Conservation (phyloP, 768 basidiomycete genomes). For the Naganishia vaughanmartiniae region DNA sequence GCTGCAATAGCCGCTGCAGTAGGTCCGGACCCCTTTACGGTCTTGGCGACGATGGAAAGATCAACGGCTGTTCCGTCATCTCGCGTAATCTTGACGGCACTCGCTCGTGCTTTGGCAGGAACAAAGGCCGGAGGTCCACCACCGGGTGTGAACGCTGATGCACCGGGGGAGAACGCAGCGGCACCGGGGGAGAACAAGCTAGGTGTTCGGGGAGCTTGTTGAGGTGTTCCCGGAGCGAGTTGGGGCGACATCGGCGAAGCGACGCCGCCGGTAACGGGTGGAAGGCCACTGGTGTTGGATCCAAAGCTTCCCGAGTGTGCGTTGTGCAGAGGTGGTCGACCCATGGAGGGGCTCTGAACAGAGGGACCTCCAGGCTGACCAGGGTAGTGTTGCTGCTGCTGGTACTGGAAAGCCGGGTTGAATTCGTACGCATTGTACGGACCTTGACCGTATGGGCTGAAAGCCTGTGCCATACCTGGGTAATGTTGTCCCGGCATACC, state of each 20-base stretch:
- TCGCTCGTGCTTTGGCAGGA: slow-evolving; percentile 50
- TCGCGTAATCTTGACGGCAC: slow-evolving; percentile 50
- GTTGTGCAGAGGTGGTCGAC: slow-evolving; percentile 8
- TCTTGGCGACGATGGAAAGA: slow-evolving; percentile 55
- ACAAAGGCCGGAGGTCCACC: slow-evolving; percentile 41
- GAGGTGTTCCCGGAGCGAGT: slow-evolving; percentile 12
- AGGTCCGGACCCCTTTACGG: slow-evolving; percentile 53
- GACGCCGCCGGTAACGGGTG: slow-evolving; percentile 12
- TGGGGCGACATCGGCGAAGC: slow-evolving; percentile 12
- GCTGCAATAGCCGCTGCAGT: slow-evolving; percentile 44
- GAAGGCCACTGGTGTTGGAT: background rate
- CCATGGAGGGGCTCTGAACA: slow-evolving; percentile 14
- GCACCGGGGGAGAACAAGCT: slow-evolving; percentile 19
- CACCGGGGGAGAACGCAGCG: slow-evolving; percentile 30
- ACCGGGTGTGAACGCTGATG: slow-evolving; percentile 25
- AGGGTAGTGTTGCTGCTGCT: background rate
- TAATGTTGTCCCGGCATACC: background rate
- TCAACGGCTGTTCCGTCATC: slow-evolving; percentile 57
- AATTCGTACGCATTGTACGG: background rate
- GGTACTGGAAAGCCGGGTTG: background rate
- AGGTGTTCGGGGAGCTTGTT: background rate
- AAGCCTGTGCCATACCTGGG: slow-evolving; percentile 5
- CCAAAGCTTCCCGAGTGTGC: slow-evolving; percentile 7
- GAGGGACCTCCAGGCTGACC: slow-evolving; percentile 10
- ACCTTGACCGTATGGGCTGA: background rate